These are phyloP conservation scores for Alternaria sp. DNA, from an alignment of 2,329 filamentous ascomycete species.

Conservation along the genomic window DNA sequence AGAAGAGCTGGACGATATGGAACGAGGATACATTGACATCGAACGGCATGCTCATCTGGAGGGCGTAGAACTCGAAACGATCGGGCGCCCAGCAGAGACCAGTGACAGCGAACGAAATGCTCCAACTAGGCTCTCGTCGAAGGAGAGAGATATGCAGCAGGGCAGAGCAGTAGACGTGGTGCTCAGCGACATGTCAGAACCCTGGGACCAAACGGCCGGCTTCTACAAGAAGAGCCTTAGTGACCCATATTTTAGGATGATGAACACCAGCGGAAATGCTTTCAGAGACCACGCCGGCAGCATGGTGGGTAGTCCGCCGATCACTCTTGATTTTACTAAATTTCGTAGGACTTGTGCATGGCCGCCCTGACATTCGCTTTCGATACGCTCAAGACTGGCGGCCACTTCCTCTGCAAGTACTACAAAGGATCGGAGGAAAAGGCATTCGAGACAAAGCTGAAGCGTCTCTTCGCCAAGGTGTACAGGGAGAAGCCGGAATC, in stretches of 20 bases:
- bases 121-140: slow-evolving; percentile 35
- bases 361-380: slow-evolving; percentile 85
- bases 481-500: slow-evolving; percentile 89
- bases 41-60: slow-evolving; percentile 59
- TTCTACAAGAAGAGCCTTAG: slow-evolving; percentile 88
- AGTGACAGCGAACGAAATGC: slow-evolving; percentile 30
- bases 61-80: slow-evolving; percentile 26
- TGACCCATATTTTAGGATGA: slow-evolving; percentile 97
- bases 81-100: slow-evolving; percentile 16
- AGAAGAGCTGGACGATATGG: slow-evolving; percentile 50
- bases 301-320: slow-evolving; percentile 71
- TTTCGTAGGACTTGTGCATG: slow-evolving; percentile 80
- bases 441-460: slow-evolving; percentile 74
- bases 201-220: slow-evolving; percentile 82
- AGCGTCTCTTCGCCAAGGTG: slow-evolving; percentile 78
- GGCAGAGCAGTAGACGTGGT: slow-evolving; percentile 83
- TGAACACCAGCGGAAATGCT: slow-evolving; percentile 91
- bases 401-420: slow-evolving; percentile 97
- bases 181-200: slow-evolving; percentile 98
- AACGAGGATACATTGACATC: slow-evolving; percentile 69
- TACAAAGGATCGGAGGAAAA: slow-evolving; percentile 92
- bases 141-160: slow-evolving; percentile 47
- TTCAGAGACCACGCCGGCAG: slow-evolving; percentile 91
- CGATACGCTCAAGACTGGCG: slow-evolving; percentile 80
- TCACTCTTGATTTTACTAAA: slow-evolving; percentile 8